A percentile compares a stretch with the other conserved stretches of the same genome.
phyloP scores from a whole-genome alignment of 371 early-diverging fungal species.

The Smittium mucronatum region DNA sequence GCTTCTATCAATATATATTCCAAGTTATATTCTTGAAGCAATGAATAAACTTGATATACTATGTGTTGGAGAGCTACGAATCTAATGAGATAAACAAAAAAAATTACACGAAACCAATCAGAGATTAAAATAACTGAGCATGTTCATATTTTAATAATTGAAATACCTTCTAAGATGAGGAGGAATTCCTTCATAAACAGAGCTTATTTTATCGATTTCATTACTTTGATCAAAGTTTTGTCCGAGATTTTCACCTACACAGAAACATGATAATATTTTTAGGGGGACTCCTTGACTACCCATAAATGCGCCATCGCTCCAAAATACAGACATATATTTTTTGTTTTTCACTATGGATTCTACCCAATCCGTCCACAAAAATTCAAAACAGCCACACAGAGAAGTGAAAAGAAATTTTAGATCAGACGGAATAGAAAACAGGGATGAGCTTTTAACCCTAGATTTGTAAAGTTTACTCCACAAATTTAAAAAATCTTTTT shows the following conservation, averaged over 20 bases:
- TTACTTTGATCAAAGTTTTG: not conserved
- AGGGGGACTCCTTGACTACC: constrained; percentile 8
- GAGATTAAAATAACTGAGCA: too few species aligned
- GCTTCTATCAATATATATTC: not conserved
- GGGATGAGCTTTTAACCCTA: not conserved
- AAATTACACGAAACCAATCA: too few species aligned
- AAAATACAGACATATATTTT: not conserved
- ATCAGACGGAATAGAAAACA: constrained; percentile 3
- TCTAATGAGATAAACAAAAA: not conserved
- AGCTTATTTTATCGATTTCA: not conserved
- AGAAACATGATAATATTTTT: not conserved
- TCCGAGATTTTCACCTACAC: not conserved
- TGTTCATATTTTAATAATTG: too few species aligned
- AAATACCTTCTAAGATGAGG: constrained; percentile 7
- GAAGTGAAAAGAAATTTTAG: not conserved
- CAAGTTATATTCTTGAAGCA: not conserved
- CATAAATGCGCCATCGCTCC: constrained; percentile 1
- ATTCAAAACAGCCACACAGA: not conserved
- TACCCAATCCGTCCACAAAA: constrained; percentile 5
- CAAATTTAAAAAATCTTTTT: not conserved
- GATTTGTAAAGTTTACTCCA: not conserved
- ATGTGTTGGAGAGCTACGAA: constrained; percentile 10
- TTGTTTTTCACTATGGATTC: not conserved
- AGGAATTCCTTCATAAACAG: constrained; percentile 5
- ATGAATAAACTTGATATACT: not conserved